Evolutionary conservation across 2,329 filamentous ascomycete genomes (phyloP).

Genomic region (Penicillium sp.): DNA sequence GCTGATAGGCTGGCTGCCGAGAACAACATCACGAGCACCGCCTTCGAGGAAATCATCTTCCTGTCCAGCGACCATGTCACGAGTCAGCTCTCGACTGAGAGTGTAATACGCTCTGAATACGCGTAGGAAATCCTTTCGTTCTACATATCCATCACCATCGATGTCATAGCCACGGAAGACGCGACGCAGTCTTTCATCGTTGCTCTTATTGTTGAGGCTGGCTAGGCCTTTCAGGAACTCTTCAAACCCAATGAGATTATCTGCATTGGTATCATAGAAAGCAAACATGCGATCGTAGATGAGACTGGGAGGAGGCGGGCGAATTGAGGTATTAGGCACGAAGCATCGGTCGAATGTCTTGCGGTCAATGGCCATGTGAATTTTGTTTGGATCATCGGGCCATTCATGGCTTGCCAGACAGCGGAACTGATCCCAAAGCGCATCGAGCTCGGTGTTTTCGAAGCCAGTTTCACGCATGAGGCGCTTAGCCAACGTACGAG

Average conservation of each 20-base stretch:
- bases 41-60: constrained; percentile 79
- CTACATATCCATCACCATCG: constrained; percentile 84
- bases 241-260: constrained; percentile 87
- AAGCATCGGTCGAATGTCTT: constrained; percentile 92
- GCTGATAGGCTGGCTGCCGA: constrained; percentile 76
- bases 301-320: constrained; percentile 80
- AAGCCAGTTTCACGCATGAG: constrained; percentile 76
- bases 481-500: constrained; percentile 69
- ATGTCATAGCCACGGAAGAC: constrained; percentile 92
- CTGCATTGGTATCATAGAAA: constrained; percentile 90
- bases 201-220: constrained; percentile 62
- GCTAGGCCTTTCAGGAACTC: constrained; percentile 88
- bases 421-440: constrained; percentile 95
- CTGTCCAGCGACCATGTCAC: constrained; percentile 77
- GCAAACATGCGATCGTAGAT: constrained; percentile 96
- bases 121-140: constrained; percentile 83
- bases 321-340: constrained; percentile 80
- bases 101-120: constrained; percentile 94
- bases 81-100: constrained; percentile 86
- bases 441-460: constrained; percentile 86
- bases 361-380: constrained; percentile 85
- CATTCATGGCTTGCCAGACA: constrained; percentile 89
- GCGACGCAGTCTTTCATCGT: constrained; percentile 70
- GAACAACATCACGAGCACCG: constrained; percentile 76
- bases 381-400: constrained; percentile 76